Evolutionary conservation across 2,329 filamentous ascomycete genomes (phyloP), one percentile per base, ranked within the genome.

Genomic region (Alternaria metachromatica): DNA sequence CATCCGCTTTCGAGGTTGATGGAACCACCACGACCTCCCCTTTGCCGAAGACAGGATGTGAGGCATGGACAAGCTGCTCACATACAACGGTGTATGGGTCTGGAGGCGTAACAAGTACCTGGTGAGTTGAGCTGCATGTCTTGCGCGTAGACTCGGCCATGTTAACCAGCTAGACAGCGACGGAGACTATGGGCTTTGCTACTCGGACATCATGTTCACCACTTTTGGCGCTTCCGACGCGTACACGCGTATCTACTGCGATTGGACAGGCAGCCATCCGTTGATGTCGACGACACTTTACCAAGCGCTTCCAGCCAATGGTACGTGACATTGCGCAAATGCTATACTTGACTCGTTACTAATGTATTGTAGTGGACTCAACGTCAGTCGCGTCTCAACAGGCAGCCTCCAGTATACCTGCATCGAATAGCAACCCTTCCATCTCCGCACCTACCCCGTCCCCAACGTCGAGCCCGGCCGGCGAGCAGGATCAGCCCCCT

Each of bases 11-110:
- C 20, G 45, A 58, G 13, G 18, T 50, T 15, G 20, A 25, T 37
- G 55, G 55, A 11, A 25, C 8, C 6, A 50, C 20, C 6, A 58
- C 55, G 21, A 58, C 55, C 4, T 50, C 55, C 21, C 20, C 30
- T 8, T 6, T 58, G 2, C 45, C 45, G 3, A 43, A 23, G 21
- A 58, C 55, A 37, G 45, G 55, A 0, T 58, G 55, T 37, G 23
- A 48, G 26, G 55, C 55, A 13, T 58, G 55, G 55, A 58, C 55
- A 13, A 58, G 55, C 41, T 58, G 55, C 46, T 51, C 30, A 9
- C 44, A 49, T 20, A 58, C 55, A 0, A 58, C 55, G 26, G 30
- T 58, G 9, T 58, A 58, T 12, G 46, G 46, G 11, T 30, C 54
- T 46, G 55, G 55, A 20, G 55, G 30, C 6, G 13, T 25, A 4